Percentiles rank a stretch among this genome's conserved stretches.
These are phyloP conservation scores for Sporothrix euskadiensis DNA, from an alignment of 2,329 filamentous ascomycete genomes.

Conservation along the genomic window DNA sequence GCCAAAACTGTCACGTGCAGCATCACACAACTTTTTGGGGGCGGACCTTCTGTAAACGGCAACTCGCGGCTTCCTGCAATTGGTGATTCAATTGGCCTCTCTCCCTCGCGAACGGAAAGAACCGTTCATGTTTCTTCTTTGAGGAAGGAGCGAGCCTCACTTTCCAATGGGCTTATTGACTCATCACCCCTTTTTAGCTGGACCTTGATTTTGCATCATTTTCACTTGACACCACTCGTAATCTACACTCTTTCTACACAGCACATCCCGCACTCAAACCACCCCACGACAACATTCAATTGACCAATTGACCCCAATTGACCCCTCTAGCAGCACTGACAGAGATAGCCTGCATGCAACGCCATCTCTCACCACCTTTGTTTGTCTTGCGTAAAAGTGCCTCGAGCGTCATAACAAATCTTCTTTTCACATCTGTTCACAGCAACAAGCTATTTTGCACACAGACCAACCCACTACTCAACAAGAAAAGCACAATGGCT, in stretches of 20 bases:
- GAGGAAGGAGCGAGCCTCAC: background rate
- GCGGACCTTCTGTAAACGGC: background rate
- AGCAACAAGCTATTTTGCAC: slow-evolving; percentile 1
- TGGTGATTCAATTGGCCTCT: background rate
- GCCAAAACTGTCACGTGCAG: background rate
- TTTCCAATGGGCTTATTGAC: slow-evolving; percentile 3
- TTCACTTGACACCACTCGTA: background rate
- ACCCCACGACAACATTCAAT: background rate
- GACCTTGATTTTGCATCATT: background rate
- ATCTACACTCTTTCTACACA: background rate
- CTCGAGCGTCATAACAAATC: background rate
- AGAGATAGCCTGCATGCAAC: background rate
- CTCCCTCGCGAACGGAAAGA: background rate
- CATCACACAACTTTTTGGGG: background rate
- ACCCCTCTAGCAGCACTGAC: background rate
- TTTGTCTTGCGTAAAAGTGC: slow-evolving; percentile 1
- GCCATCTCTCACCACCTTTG: background rate
- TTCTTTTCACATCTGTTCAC: too few species aligned
- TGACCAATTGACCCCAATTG: background rate
- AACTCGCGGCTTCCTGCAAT: slow-evolving; percentile 6
- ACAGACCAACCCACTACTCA: background rate
- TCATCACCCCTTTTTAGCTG: slow-evolving; percentile 3
- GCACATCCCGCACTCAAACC: background rate
- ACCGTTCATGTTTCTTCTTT: background rate
- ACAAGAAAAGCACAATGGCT: slow-evolving; percentile 26